Evolutionary conservation across 2,329 filamentous ascomycete genomes (phyloP).

Genomic region (Bimuria novae-zelandiae): DNA sequence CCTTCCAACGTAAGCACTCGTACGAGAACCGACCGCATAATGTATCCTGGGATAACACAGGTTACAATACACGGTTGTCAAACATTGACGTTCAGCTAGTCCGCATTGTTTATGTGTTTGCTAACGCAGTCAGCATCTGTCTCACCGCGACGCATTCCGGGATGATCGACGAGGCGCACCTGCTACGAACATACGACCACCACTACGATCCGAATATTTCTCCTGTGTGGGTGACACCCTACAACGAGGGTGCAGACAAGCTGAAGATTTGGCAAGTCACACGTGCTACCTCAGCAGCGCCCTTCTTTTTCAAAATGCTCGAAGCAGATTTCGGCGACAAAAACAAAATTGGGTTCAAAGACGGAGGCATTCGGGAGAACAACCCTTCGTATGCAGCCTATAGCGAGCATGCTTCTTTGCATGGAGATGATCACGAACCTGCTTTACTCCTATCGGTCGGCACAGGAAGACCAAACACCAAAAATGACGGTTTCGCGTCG

Average conservation of each 20-base stretch:
- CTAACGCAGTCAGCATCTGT: constrained; percentile 42
- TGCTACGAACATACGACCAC: constrained; percentile 55
- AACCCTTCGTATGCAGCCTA: constrained; percentile 55
- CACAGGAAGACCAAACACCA: constrained; percentile 51
- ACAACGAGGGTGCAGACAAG: constrained; percentile 54
- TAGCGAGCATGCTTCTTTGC: constrained; percentile 53
- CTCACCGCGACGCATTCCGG: constrained; percentile 55
- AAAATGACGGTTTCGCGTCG: constrained; percentile 53
- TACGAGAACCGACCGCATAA: no score
- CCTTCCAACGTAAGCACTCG: not conserved
- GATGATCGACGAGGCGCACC: constrained; percentile 53
- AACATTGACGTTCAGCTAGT: not conserved
- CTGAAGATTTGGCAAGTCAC: constrained; percentile 58
- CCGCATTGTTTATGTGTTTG: not conserved
- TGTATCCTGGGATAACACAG: not conserved
- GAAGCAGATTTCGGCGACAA: constrained; percentile 48
- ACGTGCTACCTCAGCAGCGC: constrained; percentile 57
- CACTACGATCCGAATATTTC: constrained; percentile 48
- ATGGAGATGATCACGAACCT: constrained; percentile 50
- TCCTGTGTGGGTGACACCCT: constrained; percentile 52
- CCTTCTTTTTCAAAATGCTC: constrained; percentile 58
- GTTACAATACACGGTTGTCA: not conserved
- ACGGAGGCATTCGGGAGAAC: constrained; percentile 57
- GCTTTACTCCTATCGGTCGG: constrained; percentile 53
- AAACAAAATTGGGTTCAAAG: constrained; percentile 52